Evolutionary conservation across 257 asterid species (phyloP).

Genomic region (Anisodus acutangulus): DNA sequence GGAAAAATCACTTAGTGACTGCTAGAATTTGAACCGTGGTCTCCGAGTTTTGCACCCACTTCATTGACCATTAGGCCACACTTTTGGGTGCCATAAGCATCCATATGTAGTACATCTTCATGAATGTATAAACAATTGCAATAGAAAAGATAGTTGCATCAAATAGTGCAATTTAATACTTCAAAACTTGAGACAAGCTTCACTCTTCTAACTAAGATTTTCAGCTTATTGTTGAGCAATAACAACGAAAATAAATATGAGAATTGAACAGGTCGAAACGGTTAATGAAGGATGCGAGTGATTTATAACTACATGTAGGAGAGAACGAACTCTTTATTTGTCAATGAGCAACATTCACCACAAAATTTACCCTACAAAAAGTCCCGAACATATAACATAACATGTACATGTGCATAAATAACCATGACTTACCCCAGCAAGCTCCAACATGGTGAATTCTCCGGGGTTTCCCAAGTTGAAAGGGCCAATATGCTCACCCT

Average conservation of each 20-base stretch:
- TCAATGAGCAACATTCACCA: neutral
- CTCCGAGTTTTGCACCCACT: neutral
- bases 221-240: neutral
- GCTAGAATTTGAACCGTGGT: neutral
- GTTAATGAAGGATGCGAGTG: neutral
- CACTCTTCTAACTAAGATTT: neutral
- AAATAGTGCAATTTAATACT: neutral
- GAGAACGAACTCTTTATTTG: neutral
- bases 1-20: neutral
- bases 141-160: neutral
- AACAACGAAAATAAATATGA: neutral
- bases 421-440: conserved; percentile 49
- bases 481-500: conserved; percentile 62
- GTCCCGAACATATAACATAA: neutral
- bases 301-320: neutral
- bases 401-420: neutral
- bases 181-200: neutral
- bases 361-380: neutral
- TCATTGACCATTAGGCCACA: neutral
- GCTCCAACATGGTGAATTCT: conserved; percentile 62
- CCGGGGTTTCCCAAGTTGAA: conserved; percentile 65
- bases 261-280: neutral
- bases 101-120: neutral
- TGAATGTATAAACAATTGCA: conserved; percentile 18
- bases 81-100: neutral